Conservation (phyloP, 179 eudicot species). For the Camellia oleifera region DNA sequence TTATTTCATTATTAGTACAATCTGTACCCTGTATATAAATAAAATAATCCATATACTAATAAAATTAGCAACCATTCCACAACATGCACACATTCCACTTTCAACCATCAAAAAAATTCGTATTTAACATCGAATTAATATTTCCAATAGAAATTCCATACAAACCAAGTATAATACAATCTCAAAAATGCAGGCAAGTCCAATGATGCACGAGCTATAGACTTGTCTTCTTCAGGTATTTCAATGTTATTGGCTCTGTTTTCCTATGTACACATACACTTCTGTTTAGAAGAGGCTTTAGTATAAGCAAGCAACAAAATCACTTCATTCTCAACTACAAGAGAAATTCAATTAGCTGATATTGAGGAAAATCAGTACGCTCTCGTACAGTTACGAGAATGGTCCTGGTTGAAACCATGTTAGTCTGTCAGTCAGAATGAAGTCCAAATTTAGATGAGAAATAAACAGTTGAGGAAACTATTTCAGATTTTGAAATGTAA, state of each 20-base stretch:
- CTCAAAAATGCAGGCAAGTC: conserved; percentile 32
- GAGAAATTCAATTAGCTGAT: not conserved
- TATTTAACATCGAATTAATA: too few species aligned
- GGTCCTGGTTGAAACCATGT: not conserved
- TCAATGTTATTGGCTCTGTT: conserved; percentile 18
- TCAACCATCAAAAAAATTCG: too few species aligned
- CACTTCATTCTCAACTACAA: not conserved
- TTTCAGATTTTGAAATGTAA: too few species aligned
- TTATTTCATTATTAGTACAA: too few species aligned
- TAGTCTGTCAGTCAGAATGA: not conserved
- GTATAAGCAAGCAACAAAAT: not conserved
- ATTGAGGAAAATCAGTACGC: not conserved
- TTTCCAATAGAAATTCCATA: too few species aligned
- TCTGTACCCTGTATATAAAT: too few species aligned
- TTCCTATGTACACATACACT: conserved; percentile 22
- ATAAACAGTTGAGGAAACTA: too few species aligned
- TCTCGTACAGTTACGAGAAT: not conserved
- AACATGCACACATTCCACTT: too few species aligned
- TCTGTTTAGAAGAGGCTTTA: not conserved
- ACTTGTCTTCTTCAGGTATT: conserved; percentile 42
- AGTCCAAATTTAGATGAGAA: too few species aligned
- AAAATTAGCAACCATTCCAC: too few species aligned
- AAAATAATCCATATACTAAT: too few species aligned
- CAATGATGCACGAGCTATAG: conserved; percentile 37
- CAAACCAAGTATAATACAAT: too few species aligned